Evolutionary conservation across 345 rosid genomes (phyloP).

Genomic region (Arabis alpina): DNA sequence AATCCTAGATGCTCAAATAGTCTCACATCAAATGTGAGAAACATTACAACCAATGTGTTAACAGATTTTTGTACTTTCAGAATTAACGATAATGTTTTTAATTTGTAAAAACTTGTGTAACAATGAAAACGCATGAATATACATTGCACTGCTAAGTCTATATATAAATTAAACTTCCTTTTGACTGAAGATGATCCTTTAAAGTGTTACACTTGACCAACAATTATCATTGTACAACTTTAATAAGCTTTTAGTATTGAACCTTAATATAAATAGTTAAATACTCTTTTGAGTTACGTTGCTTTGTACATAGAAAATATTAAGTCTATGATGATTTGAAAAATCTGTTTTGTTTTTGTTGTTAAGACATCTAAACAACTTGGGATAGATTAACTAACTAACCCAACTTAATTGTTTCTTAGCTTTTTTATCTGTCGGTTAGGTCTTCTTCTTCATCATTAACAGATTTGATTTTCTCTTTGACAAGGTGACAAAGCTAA

Average conservation of each 20-base stretch:
- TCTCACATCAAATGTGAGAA: too few species aligned
- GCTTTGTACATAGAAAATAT: slow-evolving; percentile 13
- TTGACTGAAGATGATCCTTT: slow-evolving; percentile 44
- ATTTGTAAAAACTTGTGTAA: too few species aligned
- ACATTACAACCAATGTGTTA: too few species aligned
- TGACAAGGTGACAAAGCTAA: slow-evolving; percentile 29
- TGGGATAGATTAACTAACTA: slow-evolving; percentile 42
- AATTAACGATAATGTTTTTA: too few species aligned
- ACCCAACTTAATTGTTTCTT: slow-evolving; percentile 38
- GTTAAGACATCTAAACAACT: slow-evolving; percentile 40
- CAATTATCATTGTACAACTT: slow-evolving; percentile 35
- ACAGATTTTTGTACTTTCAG: too few species aligned
- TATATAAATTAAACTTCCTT: slow-evolving; percentile 16
- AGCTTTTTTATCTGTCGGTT: slow-evolving; percentile 19
- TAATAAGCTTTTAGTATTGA: slow-evolving; percentile 21
- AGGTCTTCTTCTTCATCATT: slow-evolving; percentile 29
- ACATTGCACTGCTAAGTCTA: too few species aligned
- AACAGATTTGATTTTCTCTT: slow-evolving; percentile 25
- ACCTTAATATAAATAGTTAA: neutral
- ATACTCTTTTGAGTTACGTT: slow-evolving; percentile 4
- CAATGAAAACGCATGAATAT: too few species aligned
- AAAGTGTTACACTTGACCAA: slow-evolving; percentile 30
- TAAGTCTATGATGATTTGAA: slow-evolving; percentile 4
- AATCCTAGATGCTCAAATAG: too few species aligned
- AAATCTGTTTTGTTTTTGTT: neutral